Conservation (phyloP, 139 green algal genomes). For the Ettlia oleoabundans region DNA sequence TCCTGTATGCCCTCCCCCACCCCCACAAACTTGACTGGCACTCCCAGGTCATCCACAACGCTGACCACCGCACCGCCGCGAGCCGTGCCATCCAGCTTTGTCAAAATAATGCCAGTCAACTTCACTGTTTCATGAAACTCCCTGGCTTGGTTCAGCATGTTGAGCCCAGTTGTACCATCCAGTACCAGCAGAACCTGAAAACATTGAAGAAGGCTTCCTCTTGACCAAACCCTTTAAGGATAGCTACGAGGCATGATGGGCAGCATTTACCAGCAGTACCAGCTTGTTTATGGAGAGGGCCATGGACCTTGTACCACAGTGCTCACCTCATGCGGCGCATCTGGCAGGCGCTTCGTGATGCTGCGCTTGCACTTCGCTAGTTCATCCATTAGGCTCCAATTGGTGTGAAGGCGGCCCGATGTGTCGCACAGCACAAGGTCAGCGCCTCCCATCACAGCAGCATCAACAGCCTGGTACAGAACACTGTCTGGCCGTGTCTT, state of each 20-base stretch:
- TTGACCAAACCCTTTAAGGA: too few species aligned
- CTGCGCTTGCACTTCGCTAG: slow-evolving; percentile 71
- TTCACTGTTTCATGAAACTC: slow-evolving; percentile 92
- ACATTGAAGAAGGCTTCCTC: too few species aligned
- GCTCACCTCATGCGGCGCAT: slow-evolving; percentile 75
- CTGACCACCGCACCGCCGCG: slow-evolving; percentile 83
- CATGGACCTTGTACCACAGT: too few species aligned
- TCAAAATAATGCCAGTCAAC: slow-evolving; percentile 94
- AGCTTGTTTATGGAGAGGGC: too few species aligned
- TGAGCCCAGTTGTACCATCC: slow-evolving; percentile 97
- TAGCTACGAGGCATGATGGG: background rate
- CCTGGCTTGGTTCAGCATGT: slow-evolving; percentile 94
- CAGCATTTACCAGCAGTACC: background rate
- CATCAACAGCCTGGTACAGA: slow-evolving; percentile 50
- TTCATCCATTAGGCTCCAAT: slow-evolving; percentile 90
- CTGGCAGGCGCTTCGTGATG: slow-evolving; percentile 59
- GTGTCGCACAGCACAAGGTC: slow-evolving; percentile 96
- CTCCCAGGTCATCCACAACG: slow-evolving; percentile 93
- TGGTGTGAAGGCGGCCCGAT: slow-evolving; percentile 93
- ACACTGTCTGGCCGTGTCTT: slow-evolving; percentile 51
- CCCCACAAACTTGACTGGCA: slow-evolving; percentile 98
- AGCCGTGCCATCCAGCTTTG: slow-evolving; percentile 97
- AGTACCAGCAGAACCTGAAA: slow-evolving; percentile 92
- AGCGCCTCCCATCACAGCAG: slow-evolving; percentile 38
- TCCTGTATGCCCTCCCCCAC: slow-evolving; percentile 95